Conservation (phyloP, 495 filamentous ascomycete genomes). For the Xylaria cubensis region DNA sequence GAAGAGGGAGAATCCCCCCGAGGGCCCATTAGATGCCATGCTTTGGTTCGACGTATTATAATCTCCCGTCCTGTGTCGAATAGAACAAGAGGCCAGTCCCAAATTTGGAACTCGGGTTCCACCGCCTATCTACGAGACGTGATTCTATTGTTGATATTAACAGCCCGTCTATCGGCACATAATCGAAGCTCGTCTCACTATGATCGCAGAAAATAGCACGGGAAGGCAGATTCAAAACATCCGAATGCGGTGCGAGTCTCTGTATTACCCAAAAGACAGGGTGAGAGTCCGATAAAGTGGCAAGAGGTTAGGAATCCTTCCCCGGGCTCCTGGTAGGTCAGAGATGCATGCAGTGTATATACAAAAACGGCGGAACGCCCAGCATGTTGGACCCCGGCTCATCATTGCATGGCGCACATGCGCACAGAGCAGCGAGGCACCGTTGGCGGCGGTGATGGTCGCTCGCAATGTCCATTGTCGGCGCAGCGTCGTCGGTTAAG, state of each 20-base stretch:
- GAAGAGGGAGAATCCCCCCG: constrained; percentile 60
- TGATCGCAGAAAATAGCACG: constrained; percentile 7
- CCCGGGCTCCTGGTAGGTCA: constrained; percentile 25
- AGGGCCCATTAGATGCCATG: constrained; percentile 44
- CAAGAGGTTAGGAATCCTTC: constrained; percentile 33
- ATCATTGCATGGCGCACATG: constrained; percentile 18
- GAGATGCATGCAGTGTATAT: constrained; percentile 34
- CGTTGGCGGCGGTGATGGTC: constrained; percentile 33
- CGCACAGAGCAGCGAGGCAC: constrained; percentile 29
- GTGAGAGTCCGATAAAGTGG: constrained; percentile 16
- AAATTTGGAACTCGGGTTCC: constrained; percentile 6
- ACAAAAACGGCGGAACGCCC: constrained; percentile 16
- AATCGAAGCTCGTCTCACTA: constrained; percentile 23
- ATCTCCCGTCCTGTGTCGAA: constrained; percentile 8
- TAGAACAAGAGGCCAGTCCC: constrained; percentile 5
- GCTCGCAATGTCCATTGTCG: constrained; percentile 30
- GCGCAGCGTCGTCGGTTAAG: constrained; percentile 36
- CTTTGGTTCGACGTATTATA: constrained; percentile 28
- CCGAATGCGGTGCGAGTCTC: neutral
- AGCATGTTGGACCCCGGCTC: constrained; percentile 10
- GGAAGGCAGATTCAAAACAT: neutral
- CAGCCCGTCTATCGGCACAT: constrained; percentile 29
- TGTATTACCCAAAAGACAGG: constrained; percentile 8
- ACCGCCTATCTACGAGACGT: neutral
- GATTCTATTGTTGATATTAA: constrained; percentile 20